phyloP scores from a whole-genome alignment of 1,284 basidiomycete species.

The Apiotrichum domesticum region DNA sequence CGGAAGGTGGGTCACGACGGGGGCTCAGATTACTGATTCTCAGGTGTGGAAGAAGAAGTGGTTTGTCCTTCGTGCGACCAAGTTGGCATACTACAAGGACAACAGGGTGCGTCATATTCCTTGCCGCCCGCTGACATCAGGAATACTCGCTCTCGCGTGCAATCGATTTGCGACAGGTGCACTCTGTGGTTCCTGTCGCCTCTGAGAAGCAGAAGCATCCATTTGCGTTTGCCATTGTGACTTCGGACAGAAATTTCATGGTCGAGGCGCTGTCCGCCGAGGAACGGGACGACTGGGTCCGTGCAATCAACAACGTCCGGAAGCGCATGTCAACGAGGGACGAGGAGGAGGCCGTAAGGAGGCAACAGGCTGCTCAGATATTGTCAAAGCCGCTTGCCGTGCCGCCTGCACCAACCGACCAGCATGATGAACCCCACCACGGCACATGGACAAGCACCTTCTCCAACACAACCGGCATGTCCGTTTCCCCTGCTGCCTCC shows the following conservation, averaged over 20 bases:
- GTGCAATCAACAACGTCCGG: constrained; percentile 70
- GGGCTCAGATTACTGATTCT: neutral
- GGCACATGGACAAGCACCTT: constrained; percentile 25
- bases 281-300: constrained; percentile 80
- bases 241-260: constrained; percentile 86
- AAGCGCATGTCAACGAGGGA: constrained; percentile 54
- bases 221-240: constrained; percentile 88
- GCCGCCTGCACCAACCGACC: neutral
- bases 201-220: constrained; percentile 72
- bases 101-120: constrained; percentile 50
- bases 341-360: constrained; percentile 24
- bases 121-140: constrained; percentile 20
- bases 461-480: constrained; percentile 8
- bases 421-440: constrained; percentile 15
- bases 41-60: constrained; percentile 88
- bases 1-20: constrained; percentile 64
- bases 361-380: constrained; percentile 7
- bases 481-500: constrained; percentile 10
- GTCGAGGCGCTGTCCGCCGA: constrained; percentile 66
- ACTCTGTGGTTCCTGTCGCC: constrained; percentile 79
- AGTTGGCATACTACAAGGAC: constrained; percentile 95
- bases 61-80: constrained; percentile 89
- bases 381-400: neutral
- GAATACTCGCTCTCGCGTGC: constrained; percentile 89
- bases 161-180: constrained; percentile 81